Evolutionary conservation across 1,284 basidiomycete genomes (phyloP).

Genomic region (Farysia itapuensis): DNA sequence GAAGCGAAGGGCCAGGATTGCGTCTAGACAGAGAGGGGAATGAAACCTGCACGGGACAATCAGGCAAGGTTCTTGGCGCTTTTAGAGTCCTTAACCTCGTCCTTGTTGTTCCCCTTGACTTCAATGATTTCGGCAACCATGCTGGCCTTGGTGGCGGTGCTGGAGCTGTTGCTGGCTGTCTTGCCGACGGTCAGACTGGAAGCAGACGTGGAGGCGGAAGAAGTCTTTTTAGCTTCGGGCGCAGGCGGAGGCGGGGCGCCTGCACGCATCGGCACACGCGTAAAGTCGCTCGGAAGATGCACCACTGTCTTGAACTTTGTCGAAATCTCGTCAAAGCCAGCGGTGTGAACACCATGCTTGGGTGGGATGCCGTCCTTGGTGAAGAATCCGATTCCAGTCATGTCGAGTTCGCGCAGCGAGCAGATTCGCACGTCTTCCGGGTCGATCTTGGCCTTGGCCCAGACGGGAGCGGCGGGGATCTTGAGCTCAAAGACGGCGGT

Average conservation of each 20-base stretch:
- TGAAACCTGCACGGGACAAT: too few species aligned
- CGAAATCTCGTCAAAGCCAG: constrained; percentile 8
- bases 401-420: constrained; percentile 2
- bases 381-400: constrained; percentile 16
- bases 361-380: constrained; percentile 20
- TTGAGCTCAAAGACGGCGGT: constrained; percentile 3
- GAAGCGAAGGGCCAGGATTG: too few species aligned
- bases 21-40: too few species aligned
- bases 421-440: constrained; percentile 10
- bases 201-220: neutral
- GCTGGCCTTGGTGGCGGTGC: too few species aligned
- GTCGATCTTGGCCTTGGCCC: constrained; percentile 6
- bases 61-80: neutral
- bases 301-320: constrained; percentile 15
- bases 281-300: constrained; percentile 9
- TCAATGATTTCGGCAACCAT: too few species aligned
- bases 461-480: constrained; percentile 6
- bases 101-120: too few species aligned
- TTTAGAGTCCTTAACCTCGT: neutral
- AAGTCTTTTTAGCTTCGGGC: neutral
- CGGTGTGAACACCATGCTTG: constrained; percentile 8
- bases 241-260: constrained; percentile 25
- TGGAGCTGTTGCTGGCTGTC: neutral
- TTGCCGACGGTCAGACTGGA: neutral
- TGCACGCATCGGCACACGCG: constrained; percentile 11